Evolutionary conservation across 225 moss, liverwort and hornwort genomes (phyloP).

Genomic region (Bryum argenteum): DNA sequence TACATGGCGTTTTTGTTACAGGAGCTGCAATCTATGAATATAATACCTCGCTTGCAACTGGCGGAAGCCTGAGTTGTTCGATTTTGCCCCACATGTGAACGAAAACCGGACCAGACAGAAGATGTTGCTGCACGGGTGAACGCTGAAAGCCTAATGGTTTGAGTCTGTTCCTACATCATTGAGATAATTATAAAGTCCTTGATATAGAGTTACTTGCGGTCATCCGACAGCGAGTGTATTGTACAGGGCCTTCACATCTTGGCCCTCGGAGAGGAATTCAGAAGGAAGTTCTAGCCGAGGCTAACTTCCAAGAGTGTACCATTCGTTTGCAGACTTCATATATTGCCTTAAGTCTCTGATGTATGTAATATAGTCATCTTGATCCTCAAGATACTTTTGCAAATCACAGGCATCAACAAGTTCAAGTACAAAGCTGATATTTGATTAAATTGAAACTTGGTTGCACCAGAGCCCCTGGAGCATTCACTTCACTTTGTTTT

Average conservation of each 20-base stretch:
- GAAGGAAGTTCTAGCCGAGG: conserved; percentile 5
- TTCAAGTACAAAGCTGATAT: too few species aligned
- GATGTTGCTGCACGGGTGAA: conserved; percentile 6
- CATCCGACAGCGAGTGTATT: neutral
- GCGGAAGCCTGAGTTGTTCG: conserved; percentile 63
- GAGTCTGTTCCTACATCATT: neutral
- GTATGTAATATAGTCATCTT: conserved; percentile 27
- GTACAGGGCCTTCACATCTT: neutral
- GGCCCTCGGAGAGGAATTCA: conserved; percentile 1
- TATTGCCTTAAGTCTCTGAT: conserved; percentile 4
- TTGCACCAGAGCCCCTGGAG: too few species aligned
- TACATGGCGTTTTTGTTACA: conserved; percentile 28
- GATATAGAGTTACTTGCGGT: neutral
- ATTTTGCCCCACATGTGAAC: neutral
- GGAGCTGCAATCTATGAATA: conserved; percentile 99
- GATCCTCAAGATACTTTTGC: conserved; percentile 3
- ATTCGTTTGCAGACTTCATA: conserved; percentile 17
- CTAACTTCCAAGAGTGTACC: conserved; percentile 19
- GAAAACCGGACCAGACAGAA: neutral
- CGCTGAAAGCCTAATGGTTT: conserved; percentile 1
- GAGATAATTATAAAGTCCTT: conserved; percentile 7
- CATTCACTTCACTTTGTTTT: too few species aligned
- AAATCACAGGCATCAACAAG: neutral
- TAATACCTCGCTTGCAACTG: conserved; percentile 82
- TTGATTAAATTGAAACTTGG: too few species aligned